These are phyloP conservation scores for Aurantiochytrium sp. DNA, from an alignment of 108 stramenopile genomes.

Conservation along the genomic window DNA sequence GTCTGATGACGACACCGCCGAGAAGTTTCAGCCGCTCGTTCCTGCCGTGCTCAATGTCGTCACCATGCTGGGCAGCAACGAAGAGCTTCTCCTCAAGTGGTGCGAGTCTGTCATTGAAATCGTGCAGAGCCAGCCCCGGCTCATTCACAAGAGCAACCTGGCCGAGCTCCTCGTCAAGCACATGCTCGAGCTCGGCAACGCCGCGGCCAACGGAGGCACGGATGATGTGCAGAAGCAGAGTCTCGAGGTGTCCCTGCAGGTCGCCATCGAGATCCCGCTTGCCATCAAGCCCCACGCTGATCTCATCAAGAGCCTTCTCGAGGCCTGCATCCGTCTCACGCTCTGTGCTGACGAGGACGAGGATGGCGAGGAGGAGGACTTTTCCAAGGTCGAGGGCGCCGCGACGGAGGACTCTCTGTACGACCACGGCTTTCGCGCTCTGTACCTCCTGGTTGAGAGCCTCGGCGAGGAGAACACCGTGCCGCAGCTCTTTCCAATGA, in stretches of 20 bases:
- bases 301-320: neutral
- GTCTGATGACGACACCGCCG: neutral
- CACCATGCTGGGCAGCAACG: neutral
- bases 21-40: neutral
- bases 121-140: neutral
- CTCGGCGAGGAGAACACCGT: neutral
- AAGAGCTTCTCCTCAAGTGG: slow-evolving; percentile 19
- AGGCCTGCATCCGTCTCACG: slow-evolving; percentile 8
- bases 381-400: slow-evolving; percentile 5
- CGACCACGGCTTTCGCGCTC: neutral
- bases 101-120: slow-evolving; percentile 26
- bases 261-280: neutral
- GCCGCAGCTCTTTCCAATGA: neutral
- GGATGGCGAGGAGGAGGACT: slow-evolving; percentile 14
- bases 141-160: neutral
- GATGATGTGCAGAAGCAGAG: slow-evolving; percentile 7
- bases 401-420: neutral
- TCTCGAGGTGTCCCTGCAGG: neutral
- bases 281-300: neutral
- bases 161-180: neutral
- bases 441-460: neutral
- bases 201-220: neutral
- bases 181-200: neutral
- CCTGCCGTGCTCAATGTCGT: neutral
- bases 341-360: neutral